Conservation (phyloP, 805 yeast genomes). For the Kodamaea kaohsiungensis region DNA sequence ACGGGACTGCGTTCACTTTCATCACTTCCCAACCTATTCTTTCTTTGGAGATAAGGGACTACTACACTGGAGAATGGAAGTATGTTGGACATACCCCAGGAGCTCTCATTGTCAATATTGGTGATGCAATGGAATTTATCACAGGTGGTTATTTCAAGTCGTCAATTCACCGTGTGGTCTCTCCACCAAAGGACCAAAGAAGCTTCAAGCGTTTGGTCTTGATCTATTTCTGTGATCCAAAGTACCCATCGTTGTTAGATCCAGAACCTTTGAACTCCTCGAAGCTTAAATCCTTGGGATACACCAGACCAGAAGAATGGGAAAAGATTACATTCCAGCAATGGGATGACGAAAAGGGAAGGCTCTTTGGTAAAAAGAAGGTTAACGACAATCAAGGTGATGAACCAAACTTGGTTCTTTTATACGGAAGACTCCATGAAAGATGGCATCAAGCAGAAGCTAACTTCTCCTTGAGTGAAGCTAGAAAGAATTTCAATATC, state of each 20-base stretch:
- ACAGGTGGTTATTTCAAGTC: constrained; percentile 27
- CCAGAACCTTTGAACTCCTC: constrained; percentile 17
- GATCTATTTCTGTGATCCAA: constrained; percentile 18
- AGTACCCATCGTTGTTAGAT: constrained; percentile 14
- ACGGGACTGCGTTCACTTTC: constrained; percentile 31
- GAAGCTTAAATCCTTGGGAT: constrained; percentile 12
- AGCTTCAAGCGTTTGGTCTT: constrained; percentile 15
- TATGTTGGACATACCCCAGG: constrained; percentile 32
- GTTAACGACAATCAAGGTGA: constrained; percentile 36
- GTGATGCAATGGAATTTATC: constrained; percentile 33
- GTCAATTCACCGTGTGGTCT: constrained; percentile 16
- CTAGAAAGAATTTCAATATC: constrained; percentile 24
- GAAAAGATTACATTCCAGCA: constrained; percentile 26
- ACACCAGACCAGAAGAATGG: constrained; percentile 27
- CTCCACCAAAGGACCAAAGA: constrained; percentile 18
- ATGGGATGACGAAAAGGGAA: constrained; percentile 46
- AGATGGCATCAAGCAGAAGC: constrained; percentile 37
- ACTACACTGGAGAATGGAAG: constrained; percentile 29
- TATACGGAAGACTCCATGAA: constrained; percentile 44
- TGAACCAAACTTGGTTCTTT: constrained; percentile 36
- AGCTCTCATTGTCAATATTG: constrained; percentile 30
- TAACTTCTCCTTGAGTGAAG: constrained; percentile 26
- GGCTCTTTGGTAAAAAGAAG: constrained; percentile 43
- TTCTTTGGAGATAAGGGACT: constrained; percentile 32
- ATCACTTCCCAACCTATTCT: constrained; percentile 34